A percentile compares a stretch with the other conserved stretches of the same genome.
These are phyloP conservation scores for Dipteronia dyeriana DNA, from an alignment of 345 rosid species.

Conservation along the genomic window DNA sequence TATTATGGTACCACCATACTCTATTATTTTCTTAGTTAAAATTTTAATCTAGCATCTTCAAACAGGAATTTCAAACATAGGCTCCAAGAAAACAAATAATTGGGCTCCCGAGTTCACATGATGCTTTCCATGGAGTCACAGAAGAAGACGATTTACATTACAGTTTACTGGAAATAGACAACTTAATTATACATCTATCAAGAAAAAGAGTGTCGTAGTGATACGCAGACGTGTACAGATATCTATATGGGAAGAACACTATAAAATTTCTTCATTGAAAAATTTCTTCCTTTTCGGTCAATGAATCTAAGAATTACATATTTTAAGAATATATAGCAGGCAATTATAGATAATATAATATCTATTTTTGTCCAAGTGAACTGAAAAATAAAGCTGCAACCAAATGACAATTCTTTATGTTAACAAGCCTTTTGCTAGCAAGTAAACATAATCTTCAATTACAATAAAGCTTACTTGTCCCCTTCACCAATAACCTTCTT, in stretches of 20 bases:
- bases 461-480: conserved; percentile 55
- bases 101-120: not conserved
- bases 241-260: not conserved
- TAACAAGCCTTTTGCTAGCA: not conserved
- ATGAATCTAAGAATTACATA: not conserved
- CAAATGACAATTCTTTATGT: not conserved
- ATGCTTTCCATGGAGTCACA: not conserved
- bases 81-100: not conserved
- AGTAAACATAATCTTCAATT: not conserved
- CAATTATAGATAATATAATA: not conserved
- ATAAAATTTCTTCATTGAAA: not conserved
- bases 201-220: not conserved
- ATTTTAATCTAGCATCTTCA: not conserved
- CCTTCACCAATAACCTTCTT: conserved; percentile 55
- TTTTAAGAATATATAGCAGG: not conserved
- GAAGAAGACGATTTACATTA: not conserved
- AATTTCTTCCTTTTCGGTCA: not conserved
- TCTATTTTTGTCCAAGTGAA: not conserved
- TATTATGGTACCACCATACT: not conserved
- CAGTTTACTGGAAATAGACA: not conserved
- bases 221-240: not conserved
- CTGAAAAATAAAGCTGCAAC: not conserved
- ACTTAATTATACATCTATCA: not conserved
- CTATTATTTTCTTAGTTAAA: not conserved
- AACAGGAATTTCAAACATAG: not conserved